These are phyloP conservation scores for Xylariaceae sp. DNA, from an alignment of 2,329 filamentous ascomycete genomes.

Conservation along the genomic window DNA sequence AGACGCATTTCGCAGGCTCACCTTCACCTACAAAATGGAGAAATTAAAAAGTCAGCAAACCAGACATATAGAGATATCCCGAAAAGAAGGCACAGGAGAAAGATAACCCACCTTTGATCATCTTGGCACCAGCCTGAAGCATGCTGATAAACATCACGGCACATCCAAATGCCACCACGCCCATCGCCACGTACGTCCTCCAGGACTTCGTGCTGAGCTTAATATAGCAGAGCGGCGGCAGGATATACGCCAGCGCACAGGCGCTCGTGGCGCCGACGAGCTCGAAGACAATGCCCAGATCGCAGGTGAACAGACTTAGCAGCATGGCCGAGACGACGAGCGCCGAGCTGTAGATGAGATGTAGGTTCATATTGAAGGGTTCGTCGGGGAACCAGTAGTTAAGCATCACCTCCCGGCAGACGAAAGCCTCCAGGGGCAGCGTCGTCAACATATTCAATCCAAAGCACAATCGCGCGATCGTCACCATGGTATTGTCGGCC, in stretches of 20 bases:
- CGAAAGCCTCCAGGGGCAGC: conserved; percentile 91
- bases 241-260: conserved; percentile 87
- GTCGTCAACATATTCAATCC: conserved; percentile 99
- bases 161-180: conserved; percentile 70
- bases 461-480: conserved; percentile 89
- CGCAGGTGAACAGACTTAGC: conserved; percentile 80
- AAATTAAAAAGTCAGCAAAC: conserved; percentile 20
- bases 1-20: conserved; percentile 29
- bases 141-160: conserved; percentile 77
- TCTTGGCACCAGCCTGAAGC: conserved; percentile 65
- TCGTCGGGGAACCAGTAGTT: conserved; percentile 68
- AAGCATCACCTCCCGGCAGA: conserved; percentile 93
- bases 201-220: conserved; percentile 76
- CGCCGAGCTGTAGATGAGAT: conserved; percentile 78
- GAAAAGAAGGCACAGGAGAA: neutral
- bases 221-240: conserved; percentile 92
- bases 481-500: conserved; percentile 84
- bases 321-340: conserved; percentile 75
- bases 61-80: neutral
- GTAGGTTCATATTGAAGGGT: conserved; percentile 75
- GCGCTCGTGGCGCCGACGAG: conserved; percentile 93
- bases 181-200: conserved; percentile 66
- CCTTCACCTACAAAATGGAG: conserved; percentile 23
- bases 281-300: conserved; percentile 91
- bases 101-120: conserved; percentile 44